Evolutionary conservation across 73 alveolate genomes (phyloP).

Genomic region (Symbiodinium natans): DNA sequence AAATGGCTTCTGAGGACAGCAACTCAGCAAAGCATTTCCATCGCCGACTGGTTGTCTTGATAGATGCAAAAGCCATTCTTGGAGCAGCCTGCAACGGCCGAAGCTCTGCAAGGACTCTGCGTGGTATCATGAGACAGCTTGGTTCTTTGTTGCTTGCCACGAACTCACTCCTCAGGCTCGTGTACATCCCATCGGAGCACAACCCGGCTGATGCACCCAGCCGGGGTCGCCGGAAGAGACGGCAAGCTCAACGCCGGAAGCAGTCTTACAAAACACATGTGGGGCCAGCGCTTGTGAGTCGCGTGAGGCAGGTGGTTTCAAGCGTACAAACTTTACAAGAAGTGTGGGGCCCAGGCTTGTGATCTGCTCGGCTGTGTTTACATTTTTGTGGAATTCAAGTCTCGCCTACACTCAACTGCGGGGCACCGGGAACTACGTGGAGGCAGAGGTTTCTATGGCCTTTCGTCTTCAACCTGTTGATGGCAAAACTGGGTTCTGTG

Average conservation of each 20-base stretch:
- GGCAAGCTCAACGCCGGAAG: no score
- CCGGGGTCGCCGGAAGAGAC: neutral
- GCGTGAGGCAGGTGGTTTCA: no score
- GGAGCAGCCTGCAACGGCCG: slow-evolving; percentile 38
- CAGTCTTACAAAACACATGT: no score
- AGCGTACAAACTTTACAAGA: neutral
- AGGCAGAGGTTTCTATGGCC: neutral
- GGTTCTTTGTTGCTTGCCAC: slow-evolving; percentile 17
- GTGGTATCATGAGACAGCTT: slow-evolving; percentile 2
- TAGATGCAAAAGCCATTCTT: slow-evolving; percentile 14
- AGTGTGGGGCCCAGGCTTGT: neutral
- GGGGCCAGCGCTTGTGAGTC: no score
- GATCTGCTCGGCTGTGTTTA: neutral
- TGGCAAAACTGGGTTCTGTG: slow-evolving; percentile 34
- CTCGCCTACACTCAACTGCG: neutral
- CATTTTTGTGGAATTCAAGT: neutral
- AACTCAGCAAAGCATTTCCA: neutral
- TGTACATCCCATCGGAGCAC: slow-evolving; percentile 22
- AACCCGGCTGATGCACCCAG: slow-evolving; percentile 32
- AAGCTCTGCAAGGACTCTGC: neutral
- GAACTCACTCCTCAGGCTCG: neutral
- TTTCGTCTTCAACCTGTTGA: neutral
- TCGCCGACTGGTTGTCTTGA: slow-evolving; percentile 1
- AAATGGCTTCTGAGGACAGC: slow-evolving; percentile 39
- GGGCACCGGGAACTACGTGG: slow-evolving; percentile 31